Base-by-base conservation (phyloP, 352 stramenopile species). In the Phytopythium boreale region DNA sequence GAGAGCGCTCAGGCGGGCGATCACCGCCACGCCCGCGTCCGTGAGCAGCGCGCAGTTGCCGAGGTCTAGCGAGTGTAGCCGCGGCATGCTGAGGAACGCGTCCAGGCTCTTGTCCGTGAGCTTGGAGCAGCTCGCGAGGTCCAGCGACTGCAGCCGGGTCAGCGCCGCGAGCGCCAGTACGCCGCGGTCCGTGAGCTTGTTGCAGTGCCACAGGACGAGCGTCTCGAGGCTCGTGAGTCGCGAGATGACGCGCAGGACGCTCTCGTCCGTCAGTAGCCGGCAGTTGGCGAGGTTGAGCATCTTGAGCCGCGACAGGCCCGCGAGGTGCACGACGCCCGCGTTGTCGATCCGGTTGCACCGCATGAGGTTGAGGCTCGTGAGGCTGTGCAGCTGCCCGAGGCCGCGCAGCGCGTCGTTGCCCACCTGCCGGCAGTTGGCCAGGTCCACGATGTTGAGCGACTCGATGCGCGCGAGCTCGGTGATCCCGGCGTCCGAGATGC, bases 211-310 rank as follows among this genome's bases (percentile, higher is more conserved):
- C 11, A 97, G 65, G 37, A 89, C 77, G 11, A 97, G 70, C 36
- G 76, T 82, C 58, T 91, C 71, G 7, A 96, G 64, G 8, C 66
- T 50, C 20, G 69, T 67, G 66, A 93, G 80, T 36, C 69, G 63
- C 1, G 73, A 62, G 22, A 97, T 64, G 12, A 83, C 64, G 26
- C 31, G 10, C 24, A 59, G 20, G 8, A 75, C 77, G 17, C 74
- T 72, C 0, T 29, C 69, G 59, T 96, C 80, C 0, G 87, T 92
- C n/a, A 96, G 31, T 24, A 84, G 77, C 43, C 90, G 86, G 55
- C 86, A 97, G 61, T 90, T 92, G 10, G 82, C 77, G 15, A 97
- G 64, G 61, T 96, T 93, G 31, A 96, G 74, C 27, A 79, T 89
- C 59, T 79, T 80, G 51, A 90, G 69, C 47, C 79, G 76, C 50